Percentiles rank a stretch among this genome's conserved stretches.
phyloP scores from a whole-genome alignment of 1,284 basidiomycete genomes.

The Trichosporon asahii region DNA sequence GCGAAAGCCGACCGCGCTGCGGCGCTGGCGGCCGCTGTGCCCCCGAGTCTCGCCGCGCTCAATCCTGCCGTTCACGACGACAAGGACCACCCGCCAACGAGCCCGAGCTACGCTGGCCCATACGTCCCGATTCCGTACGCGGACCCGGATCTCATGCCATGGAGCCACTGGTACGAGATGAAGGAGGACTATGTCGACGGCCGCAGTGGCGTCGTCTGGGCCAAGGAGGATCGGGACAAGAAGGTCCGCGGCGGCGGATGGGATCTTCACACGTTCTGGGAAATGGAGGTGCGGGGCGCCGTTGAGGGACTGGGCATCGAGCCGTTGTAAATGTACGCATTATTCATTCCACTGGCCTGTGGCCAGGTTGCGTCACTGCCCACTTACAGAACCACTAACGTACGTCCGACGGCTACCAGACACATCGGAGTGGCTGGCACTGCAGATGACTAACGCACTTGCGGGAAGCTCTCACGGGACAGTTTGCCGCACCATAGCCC shows the following conservation, averaged over 20 bases:
- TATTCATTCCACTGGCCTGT: not conserved
- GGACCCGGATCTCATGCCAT: constrained; percentile 31
- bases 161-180: constrained; percentile 31
- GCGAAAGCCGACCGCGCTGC: constrained; percentile 37
- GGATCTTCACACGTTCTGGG: constrained; percentile 77
- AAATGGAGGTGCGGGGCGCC: constrained; percentile 70
- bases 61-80: constrained; percentile 10
- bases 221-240: constrained; percentile 69
- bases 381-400: too few species aligned
- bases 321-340: constrained; percentile 28
- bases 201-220: constrained; percentile 61
- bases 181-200: constrained; percentile 40
- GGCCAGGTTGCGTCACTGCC: too few species aligned
- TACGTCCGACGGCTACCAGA: too few species aligned
- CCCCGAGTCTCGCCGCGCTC: constrained; percentile 22
- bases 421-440: too few species aligned
- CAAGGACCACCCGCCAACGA: constrained; percentile 34
- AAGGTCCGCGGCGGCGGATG: constrained; percentile 83
- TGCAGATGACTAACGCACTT: too few species aligned
- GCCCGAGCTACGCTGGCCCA: constrained; percentile 45
- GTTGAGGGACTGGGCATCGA: constrained; percentile 63
- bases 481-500: too few species aligned
- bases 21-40: constrained; percentile 33
- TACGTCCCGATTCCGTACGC: constrained; percentile 48
- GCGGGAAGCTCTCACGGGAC: too few species aligned